A percentile compares a stretch with the other conserved stretches of the same genome.
Conservation (phyloP, 1,284 basidiomycete genomes). For the Gymnopus androsaceus region DNA sequence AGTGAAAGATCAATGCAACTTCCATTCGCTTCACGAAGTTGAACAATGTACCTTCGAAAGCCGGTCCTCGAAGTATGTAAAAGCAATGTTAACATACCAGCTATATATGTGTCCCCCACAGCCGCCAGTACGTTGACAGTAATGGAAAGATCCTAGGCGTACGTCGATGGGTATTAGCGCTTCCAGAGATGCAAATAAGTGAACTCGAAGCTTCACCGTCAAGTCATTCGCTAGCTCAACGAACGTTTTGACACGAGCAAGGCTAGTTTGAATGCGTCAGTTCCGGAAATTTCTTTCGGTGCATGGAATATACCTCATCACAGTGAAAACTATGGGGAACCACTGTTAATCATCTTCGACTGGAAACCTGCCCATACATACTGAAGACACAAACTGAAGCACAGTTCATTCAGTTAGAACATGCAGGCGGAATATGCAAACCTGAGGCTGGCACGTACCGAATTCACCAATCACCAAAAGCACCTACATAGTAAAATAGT, state of each 20-base stretch:
- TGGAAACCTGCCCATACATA: neutral
- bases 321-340: conserved; percentile 18
- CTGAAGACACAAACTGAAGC: conserved; percentile 13
- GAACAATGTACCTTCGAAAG: conserved; percentile 36
- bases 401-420: conserved; percentile 10
- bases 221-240: neutral
- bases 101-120: conserved; percentile 44
- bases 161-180: neutral
- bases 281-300: neutral
- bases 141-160: conserved; percentile 38
- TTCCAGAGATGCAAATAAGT: conserved; percentile 4
- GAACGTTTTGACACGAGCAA: conserved; percentile 12
- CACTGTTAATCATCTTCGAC: conserved; percentile 8
- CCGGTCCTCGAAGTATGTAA: conserved; percentile 45
- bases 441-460: conserved; percentile 18
- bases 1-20: neutral
- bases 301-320: conserved; percentile 21
- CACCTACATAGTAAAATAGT: neutral
- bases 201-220: conserved; percentile 9
- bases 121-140: conserved; percentile 46
- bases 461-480: conserved; percentile 27
- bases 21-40: too few species aligned
- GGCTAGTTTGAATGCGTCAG: neutral
- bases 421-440: neutral
- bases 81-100: conserved; percentile 42